Percentiles rank a stretch among this genome's conserved stretches.
Conservation (phyloP, 2,329 filamentous ascomycete genomes). For the Juglanconis sp. region DNA sequence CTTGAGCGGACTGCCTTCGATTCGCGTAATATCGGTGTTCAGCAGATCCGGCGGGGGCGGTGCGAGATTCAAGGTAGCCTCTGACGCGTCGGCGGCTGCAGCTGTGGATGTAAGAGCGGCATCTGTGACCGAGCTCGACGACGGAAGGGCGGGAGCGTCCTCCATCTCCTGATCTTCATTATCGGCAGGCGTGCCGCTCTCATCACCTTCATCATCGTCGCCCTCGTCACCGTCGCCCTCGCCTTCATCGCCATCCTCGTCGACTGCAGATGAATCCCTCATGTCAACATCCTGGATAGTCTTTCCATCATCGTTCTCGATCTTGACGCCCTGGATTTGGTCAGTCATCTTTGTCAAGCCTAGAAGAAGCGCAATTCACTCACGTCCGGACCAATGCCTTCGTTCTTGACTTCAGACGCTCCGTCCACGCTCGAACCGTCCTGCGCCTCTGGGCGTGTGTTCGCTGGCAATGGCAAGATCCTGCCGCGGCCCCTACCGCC, state of each 20-base stretch:
- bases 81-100: slow-evolving; percentile 27
- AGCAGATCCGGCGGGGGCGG: slow-evolving; percentile 21
- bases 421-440: slow-evolving; percentile 36
- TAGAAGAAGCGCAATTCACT: slow-evolving; percentile 20
- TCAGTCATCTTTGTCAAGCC: slow-evolving; percentile 18
- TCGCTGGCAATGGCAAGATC: slow-evolving; percentile 36
- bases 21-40: slow-evolving; percentile 28
- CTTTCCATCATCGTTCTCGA: slow-evolving; percentile 42
- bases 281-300: slow-evolving; percentile 50
- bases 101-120: slow-evolving; percentile 27
- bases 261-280: slow-evolving; percentile 48
- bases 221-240: slow-evolving; percentile 47
- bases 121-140: slow-evolving; percentile 1
- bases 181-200: slow-evolving; percentile 32
- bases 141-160: slow-evolving; percentile 19
- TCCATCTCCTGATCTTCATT: slow-evolving; percentile 25
- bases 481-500: slow-evolving; percentile 71
- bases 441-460: slow-evolving; percentile 28
- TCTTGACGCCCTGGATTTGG: slow-evolving; percentile 34
- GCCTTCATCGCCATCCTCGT: slow-evolving; percentile 45
- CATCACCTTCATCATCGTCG: slow-evolving; percentile 45
- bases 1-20: slow-evolving; percentile 52
- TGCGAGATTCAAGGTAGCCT: slow-evolving; percentile 31
- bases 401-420: slow-evolving; percentile 36
- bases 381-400: slow-evolving; percentile 37